Evolutionary conservation across 2,329 filamentous ascomycete genomes (phyloP).

Genomic region (Anisogramma anomala): DNA sequence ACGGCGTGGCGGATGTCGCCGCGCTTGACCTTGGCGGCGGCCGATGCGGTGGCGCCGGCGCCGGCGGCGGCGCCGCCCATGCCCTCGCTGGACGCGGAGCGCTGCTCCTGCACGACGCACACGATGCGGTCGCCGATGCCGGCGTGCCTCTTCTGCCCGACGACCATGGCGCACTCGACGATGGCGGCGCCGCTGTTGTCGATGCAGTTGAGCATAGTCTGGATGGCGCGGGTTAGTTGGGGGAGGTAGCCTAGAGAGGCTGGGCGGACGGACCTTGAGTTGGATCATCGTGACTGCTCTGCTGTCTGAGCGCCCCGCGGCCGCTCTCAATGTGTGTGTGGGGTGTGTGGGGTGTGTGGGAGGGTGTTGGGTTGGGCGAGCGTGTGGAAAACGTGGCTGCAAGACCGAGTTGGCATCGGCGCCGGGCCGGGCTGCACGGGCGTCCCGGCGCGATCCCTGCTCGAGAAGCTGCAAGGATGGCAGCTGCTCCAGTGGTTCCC

Average conservation of each 20-base stretch:
- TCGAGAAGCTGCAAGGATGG: background rate
- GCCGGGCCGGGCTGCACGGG: too few species aligned
- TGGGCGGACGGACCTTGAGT: constrained; percentile 53
- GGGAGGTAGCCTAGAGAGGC: background rate
- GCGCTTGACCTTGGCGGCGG: constrained; percentile 85
- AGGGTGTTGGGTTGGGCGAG: background rate
- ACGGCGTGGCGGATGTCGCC: constrained; percentile 95
- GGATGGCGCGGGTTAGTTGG: background rate
- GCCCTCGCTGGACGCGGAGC: constrained; percentile 61
- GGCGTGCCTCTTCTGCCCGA: constrained; percentile 81
- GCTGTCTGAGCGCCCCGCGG: constrained; percentile 12
- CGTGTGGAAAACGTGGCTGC: too few species aligned
- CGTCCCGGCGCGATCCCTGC: constrained; percentile 7
- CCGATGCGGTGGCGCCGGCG: constrained; percentile 52
- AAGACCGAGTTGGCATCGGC: too few species aligned
- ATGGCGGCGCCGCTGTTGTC: constrained; percentile 98
- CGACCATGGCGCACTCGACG: constrained; percentile 88
- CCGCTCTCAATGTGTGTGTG: constrained; percentile 5
- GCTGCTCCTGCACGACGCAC: constrained; percentile 94
- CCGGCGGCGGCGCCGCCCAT: constrained; percentile 52
- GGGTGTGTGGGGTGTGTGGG: background rate
- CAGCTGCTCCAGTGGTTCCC: too few species aligned
- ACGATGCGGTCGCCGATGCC: constrained; percentile 94
- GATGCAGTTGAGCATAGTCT: constrained; percentile 99
- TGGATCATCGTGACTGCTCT: constrained; percentile 65